phyloP scores from a whole-genome alignment of 495 filamentous ascomycete species.

The Lophiotrema nucula region DNA sequence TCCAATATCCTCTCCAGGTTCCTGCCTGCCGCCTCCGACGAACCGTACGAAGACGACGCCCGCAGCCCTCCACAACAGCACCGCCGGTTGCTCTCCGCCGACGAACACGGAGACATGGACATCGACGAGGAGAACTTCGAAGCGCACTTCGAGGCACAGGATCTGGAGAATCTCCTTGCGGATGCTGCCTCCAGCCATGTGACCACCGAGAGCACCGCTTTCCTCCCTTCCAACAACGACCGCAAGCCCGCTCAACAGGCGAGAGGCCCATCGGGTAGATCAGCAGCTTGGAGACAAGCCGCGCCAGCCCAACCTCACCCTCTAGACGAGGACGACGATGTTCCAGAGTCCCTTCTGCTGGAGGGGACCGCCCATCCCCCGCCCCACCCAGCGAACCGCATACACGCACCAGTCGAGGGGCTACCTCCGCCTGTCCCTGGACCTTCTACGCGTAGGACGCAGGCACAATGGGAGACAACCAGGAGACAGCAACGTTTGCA shows the following conservation, averaged over 20 bases:
- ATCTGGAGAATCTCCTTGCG: constrained; percentile 65
- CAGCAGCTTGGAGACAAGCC: constrained; percentile 16
- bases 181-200: constrained; percentile 62
- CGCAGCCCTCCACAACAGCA: constrained; percentile 54
- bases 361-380: constrained; percentile 48
- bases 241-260: constrained; percentile 2
- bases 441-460: constrained; percentile 52
- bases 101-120: constrained; percentile 65
- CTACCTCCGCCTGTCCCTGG: constrained; percentile 49
- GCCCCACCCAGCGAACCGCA: not conserved
- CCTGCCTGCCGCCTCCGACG: constrained; percentile 49
- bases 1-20: constrained; percentile 76
- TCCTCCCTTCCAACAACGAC: constrained; percentile 30
- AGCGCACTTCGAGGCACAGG: constrained; percentile 66
- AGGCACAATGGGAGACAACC: constrained; percentile 66
- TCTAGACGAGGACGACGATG: constrained; percentile 73
- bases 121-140: constrained; percentile 68
- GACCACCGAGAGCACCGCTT: constrained; percentile 56
- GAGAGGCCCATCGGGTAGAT: not conserved
- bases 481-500: constrained; percentile 63
- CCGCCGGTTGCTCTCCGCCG: constrained; percentile 62
- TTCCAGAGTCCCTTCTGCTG: constrained; percentile 82
- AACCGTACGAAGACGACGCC: constrained; percentile 70
- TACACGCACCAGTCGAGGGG: not conserved
- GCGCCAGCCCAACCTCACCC: not conserved